Base-by-base conservation (phyloP, 306 rosid species). In the Sindora glabra region DNA sequence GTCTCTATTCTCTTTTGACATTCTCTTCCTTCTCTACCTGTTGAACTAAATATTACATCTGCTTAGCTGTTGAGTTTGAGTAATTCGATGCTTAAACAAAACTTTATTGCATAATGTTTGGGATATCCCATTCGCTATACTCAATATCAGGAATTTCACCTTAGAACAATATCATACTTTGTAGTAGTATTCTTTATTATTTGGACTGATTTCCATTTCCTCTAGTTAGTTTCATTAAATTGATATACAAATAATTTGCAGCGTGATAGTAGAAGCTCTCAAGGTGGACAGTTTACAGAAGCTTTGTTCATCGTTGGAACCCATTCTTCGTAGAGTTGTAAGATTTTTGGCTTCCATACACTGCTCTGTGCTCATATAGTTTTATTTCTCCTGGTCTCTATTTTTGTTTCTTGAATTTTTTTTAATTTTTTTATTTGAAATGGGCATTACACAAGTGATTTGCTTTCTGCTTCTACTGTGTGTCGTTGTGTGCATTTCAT, bases 281-380 rank as follows among this genome's bases (percentile, higher is more conserved):
- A 85, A 85, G 74, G 84, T 85, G 74, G 94, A 85, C 64, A 85
- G 94, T 82, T 73, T 85, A 77, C 94, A 85, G 68, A 85, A 85
- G 75, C 84, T 85, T 36, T 81, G 89, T 70, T 85, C 94, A 11
- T 85, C 94, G 7, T 74, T 85, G 79, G 94, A 85, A 72, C 94
- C 94, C 50, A 77, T 85, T 54, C 94, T 85, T 65, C 89, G 94
- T 5, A 70, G 94, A 85, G 94, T 85, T 72, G 94, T 85, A 79
- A 82, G 94, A 48, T 42, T 46, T 39, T 33, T 65, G 36, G 59
- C 39, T 65, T 73, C 50, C 48, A 21, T 25, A 26, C 10, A 22
- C 13, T 53, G 16, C 59, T 16, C 25, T 76, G 37, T 14, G 6
- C 23, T 54, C 12, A 34, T 22, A 10, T 56, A 4, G 48, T 29